Evolutionary conservation across 1,284 basidiomycete species (phyloP).

Genomic region (Meira nashicola): DNA sequence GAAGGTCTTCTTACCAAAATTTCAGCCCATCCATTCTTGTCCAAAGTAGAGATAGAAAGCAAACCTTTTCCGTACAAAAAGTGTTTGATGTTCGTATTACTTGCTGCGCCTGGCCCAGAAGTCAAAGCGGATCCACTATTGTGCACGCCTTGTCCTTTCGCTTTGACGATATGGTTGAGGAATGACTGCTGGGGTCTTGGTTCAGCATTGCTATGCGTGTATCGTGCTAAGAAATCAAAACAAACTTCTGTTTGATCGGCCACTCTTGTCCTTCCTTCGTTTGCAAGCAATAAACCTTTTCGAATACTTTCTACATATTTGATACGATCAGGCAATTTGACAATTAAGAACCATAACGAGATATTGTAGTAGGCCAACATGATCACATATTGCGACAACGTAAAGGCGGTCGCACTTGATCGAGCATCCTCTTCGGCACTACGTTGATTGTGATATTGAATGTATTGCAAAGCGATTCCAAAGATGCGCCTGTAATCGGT

Average conservation of each 20-base stretch:
- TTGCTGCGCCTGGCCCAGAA: background rate
- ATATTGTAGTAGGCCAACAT: conserved; percentile 88
- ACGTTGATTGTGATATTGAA: conserved; percentile 62
- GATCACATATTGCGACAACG: conserved; percentile 90
- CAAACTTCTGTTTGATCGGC: conserved; percentile 93
- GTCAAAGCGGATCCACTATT: too few relatives aligned
- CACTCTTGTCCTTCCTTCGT: conserved; percentile 68
- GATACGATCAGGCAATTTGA: conserved; percentile 78
- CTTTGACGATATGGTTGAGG: conserved; percentile 64
- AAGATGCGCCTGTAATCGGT: conserved; percentile 90
- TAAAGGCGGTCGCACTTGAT: conserved; percentile 61
- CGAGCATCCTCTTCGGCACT: conserved; percentile 21
- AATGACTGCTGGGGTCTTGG: conserved; percentile 78
- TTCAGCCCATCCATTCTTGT: conserved; percentile 81
- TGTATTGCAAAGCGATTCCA: conserved; percentile 87
- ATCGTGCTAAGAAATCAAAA: conserved; percentile 94
- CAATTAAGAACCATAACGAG: conserved; percentile 89
- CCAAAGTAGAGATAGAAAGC: conserved; percentile 73
- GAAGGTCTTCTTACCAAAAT: conserved; percentile 80
- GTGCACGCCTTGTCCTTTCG: conserved; percentile 18
- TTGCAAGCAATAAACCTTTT: conserved; percentile 78
- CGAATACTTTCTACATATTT: conserved; percentile 82
- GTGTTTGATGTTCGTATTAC: conserved; percentile 58
- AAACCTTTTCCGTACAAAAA: conserved; percentile 86
- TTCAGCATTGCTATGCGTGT: conserved; percentile 89